phyloP scores from a whole-genome alignment of 208 protist species.

The Naegleria gruberi region DNA sequence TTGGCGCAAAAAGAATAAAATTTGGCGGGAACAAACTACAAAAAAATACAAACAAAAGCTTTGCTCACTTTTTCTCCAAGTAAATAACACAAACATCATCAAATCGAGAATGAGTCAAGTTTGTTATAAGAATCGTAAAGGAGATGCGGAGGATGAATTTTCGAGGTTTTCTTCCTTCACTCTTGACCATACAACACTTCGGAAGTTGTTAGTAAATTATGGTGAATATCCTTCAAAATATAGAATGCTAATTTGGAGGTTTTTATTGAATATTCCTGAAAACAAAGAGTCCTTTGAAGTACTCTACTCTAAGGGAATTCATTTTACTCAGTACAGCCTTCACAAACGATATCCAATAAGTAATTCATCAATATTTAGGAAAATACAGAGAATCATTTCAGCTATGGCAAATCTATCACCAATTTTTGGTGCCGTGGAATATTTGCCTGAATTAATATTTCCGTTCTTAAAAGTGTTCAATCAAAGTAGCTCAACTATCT shows the following conservation, averaged over 20 bases:
- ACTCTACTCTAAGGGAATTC: not conserved
- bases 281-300: not conserved
- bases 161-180: not conserved
- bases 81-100: no score
- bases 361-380: not conserved
- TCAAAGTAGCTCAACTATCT: not conserved
- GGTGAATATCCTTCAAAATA: slow-evolving; percentile 3
- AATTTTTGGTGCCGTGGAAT: not conserved
- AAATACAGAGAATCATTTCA: slow-evolving; percentile 3
- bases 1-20: no score
- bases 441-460: not conserved
- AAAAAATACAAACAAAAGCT: no score
- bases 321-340: not conserved
- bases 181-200: not conserved
- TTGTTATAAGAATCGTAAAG: not conserved
- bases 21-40: no score
- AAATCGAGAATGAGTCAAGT: no score
- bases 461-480: not conserved
- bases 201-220: not conserved
- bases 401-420: not conserved
- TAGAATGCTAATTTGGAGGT: slow-evolving; percentile 5
- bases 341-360: not conserved
- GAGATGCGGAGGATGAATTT: not conserved
- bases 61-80: no score
- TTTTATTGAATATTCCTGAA: not conserved